Base-by-base conservation (phyloP, 805 yeast genomes). In the Scheffersomyces amazonensis region DNA sequence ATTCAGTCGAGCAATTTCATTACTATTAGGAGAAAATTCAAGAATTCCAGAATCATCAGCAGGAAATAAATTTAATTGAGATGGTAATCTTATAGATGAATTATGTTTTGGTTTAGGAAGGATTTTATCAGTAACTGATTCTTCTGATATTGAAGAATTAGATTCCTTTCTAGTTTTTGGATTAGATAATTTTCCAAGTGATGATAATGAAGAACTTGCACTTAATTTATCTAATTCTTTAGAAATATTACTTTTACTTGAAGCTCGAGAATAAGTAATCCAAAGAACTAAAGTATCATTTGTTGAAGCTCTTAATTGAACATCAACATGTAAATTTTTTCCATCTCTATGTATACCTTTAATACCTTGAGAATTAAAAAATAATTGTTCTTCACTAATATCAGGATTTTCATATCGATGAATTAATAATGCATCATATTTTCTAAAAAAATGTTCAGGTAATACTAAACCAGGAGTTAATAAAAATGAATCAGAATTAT, bases 391-490 rank as follows among this genome's bases (percentile, higher is more conserved):
- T 17, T 74, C 74, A 57, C 62, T 32, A 49, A 46, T 53, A 2
- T 37, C 48, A 10, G 32, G 28, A n/a, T 56, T 50, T 6, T 34
- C 44, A 12, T 47, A 48, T 19, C 43, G 40, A 16, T 39, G 40
- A 41, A 43, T 41, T 42, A 64, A 47, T 37, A 73, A 66, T 0
- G 84, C 81, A 40, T 72, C 69, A 37, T 79, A 71, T 47, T 81
- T 80, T 44, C 97, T 74, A 64, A 91, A 89, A 55, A 85, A 83
- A 60, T 89, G 96, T 58, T 90, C 98, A 0, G 97, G 95, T 10
- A 90, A 64, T 0, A 90, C 96, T 35, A 87, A 62, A 1, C 96
- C 96, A 0, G 83, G 77, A 5, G 51, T 56, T 17, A 64, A 38
- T 16, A 51, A 47, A 21, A 54, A 44, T 0, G 43, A 47, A 7